Base-by-base conservation (phyloP, 148 eudicot genomes). In the Diospyros kaki region DNA sequence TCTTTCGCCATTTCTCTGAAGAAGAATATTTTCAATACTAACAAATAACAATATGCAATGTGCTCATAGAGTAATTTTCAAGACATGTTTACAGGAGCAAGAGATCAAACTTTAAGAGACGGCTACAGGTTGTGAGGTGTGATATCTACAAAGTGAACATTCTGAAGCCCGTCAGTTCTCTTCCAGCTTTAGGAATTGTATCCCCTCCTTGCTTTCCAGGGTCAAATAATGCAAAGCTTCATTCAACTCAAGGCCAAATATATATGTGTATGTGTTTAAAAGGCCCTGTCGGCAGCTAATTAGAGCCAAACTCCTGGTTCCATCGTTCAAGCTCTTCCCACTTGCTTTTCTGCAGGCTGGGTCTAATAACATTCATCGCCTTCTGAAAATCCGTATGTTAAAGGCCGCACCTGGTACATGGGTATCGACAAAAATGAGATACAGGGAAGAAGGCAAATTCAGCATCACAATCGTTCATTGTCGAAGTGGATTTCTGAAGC, bases 251-350 rank as follows among this genome's bases (percentile, higher is more conserved):
- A 48, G 38, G 39, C 6, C n/a, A 39, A n/a, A 45, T 7, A 5
- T 8, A 4, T 3, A 10, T 6, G 4, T 55, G 2, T 28, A 0
- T 28, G 28, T 66, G 70, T 44, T n/a, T 44, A 44, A 1, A 53
- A 43, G 46, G n/a, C 6, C 7, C 14, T 10, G n/a, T 17, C 54
- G 58, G 50, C 51, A 77, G 61, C 84, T 84, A 92, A 83, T 81
- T 87, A 48, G 97, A 86, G 64, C 98, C 98, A 42, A 94, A 92
- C 78, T 89, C 88, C 50, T 77, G 76, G 72, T 94, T 94, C 98
- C 98, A 94, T 71, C 65, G 82, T 84, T 94, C 96, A 44, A 94
- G 92, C 82, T 94, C 98, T 82, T 88, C 90, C 97, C 97, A 95
- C 79, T 91, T 89, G 85, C 91, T 89, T 80, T 83, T 95, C 53